A percentile compares a stretch with the other conserved stretches of the same genome.
Evolutionary conservation across 2,329 filamentous ascomycete species (phyloP).

Genomic region (Aspergillus tanneri): DNA sequence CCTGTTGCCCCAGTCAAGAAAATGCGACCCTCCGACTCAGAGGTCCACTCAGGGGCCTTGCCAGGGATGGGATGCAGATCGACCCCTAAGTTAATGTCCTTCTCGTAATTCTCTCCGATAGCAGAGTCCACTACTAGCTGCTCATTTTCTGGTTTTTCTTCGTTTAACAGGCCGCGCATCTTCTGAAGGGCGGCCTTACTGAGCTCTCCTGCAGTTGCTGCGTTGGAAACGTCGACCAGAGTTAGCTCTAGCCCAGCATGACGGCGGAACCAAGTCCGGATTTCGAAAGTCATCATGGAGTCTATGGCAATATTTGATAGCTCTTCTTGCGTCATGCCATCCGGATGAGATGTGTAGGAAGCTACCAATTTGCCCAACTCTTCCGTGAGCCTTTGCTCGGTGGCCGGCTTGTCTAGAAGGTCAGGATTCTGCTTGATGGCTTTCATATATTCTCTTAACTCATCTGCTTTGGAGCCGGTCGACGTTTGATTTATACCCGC

Average conservation of each 20-base stretch:
- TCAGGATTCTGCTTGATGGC: slow-evolving; percentile 6
- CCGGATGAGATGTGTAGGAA: slow-evolving; percentile 10
- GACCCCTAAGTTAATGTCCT: slow-evolving; percentile 8
- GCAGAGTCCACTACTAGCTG: background rate
- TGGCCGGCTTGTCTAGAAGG: slow-evolving; percentile 11
- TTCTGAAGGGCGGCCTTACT: slow-evolving; percentile 15
- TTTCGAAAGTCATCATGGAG: slow-evolving; percentile 31
- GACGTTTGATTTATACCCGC: background rate
- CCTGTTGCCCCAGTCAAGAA: slow-evolving; percentile 18
- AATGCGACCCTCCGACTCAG: slow-evolving; percentile 11
- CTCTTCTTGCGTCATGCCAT: slow-evolving; percentile 22
- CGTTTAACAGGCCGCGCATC: slow-evolving; percentile 8
- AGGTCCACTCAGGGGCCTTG: slow-evolving; percentile 6
- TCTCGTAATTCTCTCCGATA: background rate
- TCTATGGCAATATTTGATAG: slow-evolving; percentile 25
- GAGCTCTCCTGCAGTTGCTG: slow-evolving; percentile 18
- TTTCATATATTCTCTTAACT: slow-evolving; percentile 8
- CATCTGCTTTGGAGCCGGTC: background rate
- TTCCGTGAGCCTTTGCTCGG: slow-evolving; percentile 4
- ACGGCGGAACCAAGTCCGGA: slow-evolving; percentile 29
- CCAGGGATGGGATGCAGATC: slow-evolving; percentile 5
- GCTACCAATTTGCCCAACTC: slow-evolving; percentile 15
- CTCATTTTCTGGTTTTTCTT: background rate
- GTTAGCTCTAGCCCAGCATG: slow-evolving; percentile 27
- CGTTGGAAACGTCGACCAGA: slow-evolving; percentile 57